A percentile compares a stretch with the other conserved stretches of the same genome.
Evolutionary conservation across 495 filamentous ascomycete genomes (phyloP).

Genomic region (Rusavskia elegans): DNA sequence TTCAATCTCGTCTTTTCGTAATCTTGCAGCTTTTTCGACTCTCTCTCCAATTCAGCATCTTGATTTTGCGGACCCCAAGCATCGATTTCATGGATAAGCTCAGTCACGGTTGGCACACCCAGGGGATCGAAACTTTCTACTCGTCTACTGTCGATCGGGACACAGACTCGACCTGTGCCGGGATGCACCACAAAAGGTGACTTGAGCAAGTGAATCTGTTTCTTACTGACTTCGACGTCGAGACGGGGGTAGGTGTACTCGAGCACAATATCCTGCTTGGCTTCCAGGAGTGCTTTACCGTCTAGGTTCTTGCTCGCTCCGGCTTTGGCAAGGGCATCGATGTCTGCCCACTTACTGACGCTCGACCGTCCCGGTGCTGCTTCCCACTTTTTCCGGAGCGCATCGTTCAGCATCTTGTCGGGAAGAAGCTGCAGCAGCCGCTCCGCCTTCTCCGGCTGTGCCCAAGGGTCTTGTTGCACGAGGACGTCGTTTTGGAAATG

Average conservation of each 20-base stretch:
- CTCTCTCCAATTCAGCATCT: constrained; percentile 21
- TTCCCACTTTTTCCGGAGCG: constrained; percentile 80
- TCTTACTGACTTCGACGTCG: constrained; percentile 91
- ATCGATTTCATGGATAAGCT: constrained; percentile 68
- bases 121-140: constrained; percentile 75
- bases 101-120: constrained; percentile 69
- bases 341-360: constrained; percentile 78
- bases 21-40: constrained; percentile 45
- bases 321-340: constrained; percentile 65
- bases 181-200: constrained; percentile 93
- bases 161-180: constrained; percentile 83
- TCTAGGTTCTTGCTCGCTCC: constrained; percentile 51
- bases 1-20: constrained; percentile 95
- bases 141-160: constrained; percentile 64
- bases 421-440: constrained; percentile 66
- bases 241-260: constrained; percentile 98
- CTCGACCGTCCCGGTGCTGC: constrained; percentile 61
- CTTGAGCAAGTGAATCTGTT: constrained; percentile 93
- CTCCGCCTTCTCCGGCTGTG: constrained; percentile 44
- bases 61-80: constrained; percentile 39
- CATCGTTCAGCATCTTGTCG: constrained; percentile 53
- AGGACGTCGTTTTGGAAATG: constrained; percentile 74
- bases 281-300: constrained; percentile 52
- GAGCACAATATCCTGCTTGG: constrained; percentile 84
- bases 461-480: constrained; percentile 74